Percentiles rank a stretch among this genome's conserved stretches.
Conservation (phyloP, 2,329 filamentous ascomycete species). For the Orbilia javanica region DNA sequence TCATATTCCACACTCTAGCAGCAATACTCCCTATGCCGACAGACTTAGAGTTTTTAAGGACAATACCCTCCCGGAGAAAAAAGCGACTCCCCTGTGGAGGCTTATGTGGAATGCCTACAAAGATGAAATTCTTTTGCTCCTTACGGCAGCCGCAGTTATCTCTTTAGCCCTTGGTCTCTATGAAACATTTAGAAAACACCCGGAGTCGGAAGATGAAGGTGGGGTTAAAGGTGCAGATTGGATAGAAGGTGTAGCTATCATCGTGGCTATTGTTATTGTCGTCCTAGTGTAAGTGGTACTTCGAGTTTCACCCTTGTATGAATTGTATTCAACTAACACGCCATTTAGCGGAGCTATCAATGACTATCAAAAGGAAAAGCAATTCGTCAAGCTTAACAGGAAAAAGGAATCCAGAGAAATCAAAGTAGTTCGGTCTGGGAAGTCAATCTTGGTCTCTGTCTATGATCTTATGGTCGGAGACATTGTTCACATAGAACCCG, state of each 20-base stretch:
- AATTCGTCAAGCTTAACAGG: constrained; percentile 82
- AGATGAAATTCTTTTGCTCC: constrained; percentile 78
- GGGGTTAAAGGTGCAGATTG: constrained; percentile 72
- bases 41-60: constrained; percentile 73
- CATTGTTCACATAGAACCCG: constrained; percentile 78
- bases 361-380: constrained; percentile 83
- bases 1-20: constrained; percentile 37
- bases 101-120: constrained; percentile 79
- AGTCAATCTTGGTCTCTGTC: constrained; percentile 76
- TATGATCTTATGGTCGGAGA: constrained; percentile 78
- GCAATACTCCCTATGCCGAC: constrained; percentile 66
- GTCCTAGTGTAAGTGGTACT: constrained; percentile 71
- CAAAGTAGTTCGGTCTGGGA: constrained; percentile 79
- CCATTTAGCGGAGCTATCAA: constrained; percentile 74
- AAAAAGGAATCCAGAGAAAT: constrained; percentile 82
- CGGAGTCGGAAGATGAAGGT: constrained; percentile 65
- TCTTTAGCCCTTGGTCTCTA: constrained; percentile 79
- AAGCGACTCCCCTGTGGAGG: constrained; percentile 72
- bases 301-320: background rate
- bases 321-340: constrained; percentile 1
- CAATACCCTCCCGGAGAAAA: constrained; percentile 75
- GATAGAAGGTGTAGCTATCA: constrained; percentile 85
- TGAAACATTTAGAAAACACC: constrained; percentile 68
- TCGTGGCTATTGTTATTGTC: constrained; percentile 82
- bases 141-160: constrained; percentile 76